These are phyloP conservation scores for Microstegium vimineum DNA, from an alignment of 176 grass and related monocot genomes.

Conservation along the genomic window DNA sequence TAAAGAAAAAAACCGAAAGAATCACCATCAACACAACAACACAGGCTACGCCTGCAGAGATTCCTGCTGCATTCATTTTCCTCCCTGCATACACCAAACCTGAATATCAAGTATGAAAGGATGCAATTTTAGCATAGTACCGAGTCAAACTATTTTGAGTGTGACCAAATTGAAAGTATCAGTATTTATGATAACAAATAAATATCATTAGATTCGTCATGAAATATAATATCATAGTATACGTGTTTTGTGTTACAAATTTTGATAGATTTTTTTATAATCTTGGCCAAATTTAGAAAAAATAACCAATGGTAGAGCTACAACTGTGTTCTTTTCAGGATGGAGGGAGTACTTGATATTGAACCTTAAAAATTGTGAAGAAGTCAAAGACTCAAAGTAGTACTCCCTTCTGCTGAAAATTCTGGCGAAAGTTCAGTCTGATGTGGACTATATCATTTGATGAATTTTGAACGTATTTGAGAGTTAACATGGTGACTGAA, in stretches of 20 bases:
- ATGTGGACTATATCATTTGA: not conserved
- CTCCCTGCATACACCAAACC: conserved; percentile 16
- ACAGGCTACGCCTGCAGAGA: conserved; percentile 15
- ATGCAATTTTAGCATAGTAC: not conserved
- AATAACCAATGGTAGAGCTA: not conserved
- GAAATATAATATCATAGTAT: not conserved
- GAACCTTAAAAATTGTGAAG: no score
- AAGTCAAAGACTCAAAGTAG: no score
- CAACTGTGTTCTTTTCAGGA: not conserved
- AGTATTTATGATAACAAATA: not conserved
- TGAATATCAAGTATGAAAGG: not conserved
- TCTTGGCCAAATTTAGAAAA: no score
- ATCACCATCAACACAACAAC: conserved; percentile 18
- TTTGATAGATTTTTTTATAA: no score
- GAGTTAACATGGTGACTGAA: not conserved
- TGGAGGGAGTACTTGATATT: not conserved
- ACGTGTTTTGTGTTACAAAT: not conserved
- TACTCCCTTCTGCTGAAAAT: no score
- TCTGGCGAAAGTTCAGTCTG: no score
- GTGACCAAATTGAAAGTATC: not conserved
- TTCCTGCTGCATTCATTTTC: conserved; percentile 9
- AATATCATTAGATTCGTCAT: not conserved
- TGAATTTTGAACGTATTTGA: not conserved
- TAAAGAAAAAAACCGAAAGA: conserved; percentile 17
- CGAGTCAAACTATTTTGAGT: not conserved